Percentiles rank a stretch among this genome's conserved stretches.
Conservation (phyloP, 1,139 yeast species). For the Hyphopichia khmerensis region DNA sequence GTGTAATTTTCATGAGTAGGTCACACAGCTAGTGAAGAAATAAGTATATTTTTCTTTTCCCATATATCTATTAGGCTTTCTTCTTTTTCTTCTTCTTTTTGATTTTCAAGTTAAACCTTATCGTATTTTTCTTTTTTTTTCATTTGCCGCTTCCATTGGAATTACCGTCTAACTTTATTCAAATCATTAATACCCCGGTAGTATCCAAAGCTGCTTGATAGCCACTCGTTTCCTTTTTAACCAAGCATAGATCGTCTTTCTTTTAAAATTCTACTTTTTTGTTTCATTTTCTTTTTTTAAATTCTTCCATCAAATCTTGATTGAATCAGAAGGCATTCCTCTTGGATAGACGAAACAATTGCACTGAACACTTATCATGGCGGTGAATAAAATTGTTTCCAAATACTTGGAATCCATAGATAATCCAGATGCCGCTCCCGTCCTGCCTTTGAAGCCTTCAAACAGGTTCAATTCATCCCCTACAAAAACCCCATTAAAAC, state of each 20-base stretch:
- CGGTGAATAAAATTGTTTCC: conserved; percentile 26
- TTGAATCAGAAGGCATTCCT: background rate
- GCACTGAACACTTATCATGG: background rate
- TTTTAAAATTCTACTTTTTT: background rate
- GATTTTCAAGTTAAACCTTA: background rate
- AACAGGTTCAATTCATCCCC: conserved; percentile 22
- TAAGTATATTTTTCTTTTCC: background rate
- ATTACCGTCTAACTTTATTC: background rate
- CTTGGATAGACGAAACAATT: background rate
- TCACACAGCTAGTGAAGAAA: background rate
- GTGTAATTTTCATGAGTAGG: background rate
- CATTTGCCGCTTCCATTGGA: no score
- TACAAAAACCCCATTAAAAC: conserved; percentile 7
- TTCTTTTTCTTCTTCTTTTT: background rate
- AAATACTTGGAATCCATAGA: conserved; percentile 33
- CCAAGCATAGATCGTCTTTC: no score
- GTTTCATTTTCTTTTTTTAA: no score
- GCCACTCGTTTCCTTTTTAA: background rate
- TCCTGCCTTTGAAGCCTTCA: conserved; percentile 33
- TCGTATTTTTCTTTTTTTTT: no score
- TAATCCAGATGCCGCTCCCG: conserved; percentile 19
- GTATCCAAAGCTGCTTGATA: background rate
- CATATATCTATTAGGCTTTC: background rate
- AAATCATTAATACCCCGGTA: background rate
- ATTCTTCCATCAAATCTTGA: no score